Evolutionary conservation across 345 rosid species (phyloP), one percentile per base, ranked within the genome.

Genomic region (Heritiera littoralis): DNA sequence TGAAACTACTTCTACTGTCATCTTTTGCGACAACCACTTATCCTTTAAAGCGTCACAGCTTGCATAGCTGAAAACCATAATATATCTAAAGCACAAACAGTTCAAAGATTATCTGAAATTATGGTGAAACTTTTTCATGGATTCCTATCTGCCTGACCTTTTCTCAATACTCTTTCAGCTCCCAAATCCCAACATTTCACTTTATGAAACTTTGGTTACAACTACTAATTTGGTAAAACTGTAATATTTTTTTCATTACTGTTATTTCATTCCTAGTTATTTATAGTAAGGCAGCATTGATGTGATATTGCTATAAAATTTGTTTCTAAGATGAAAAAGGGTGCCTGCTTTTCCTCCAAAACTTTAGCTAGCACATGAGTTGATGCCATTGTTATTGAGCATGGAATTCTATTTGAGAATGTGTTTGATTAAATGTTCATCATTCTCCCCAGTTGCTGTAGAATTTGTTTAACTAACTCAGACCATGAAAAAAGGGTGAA

Each of bases 141-240:
- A 51, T 51, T 51, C 55, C n/a, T 15, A 1, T 15, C n/a, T 54
- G 7, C 7, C 7, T 49, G 54, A 10, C 54, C 54, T 49, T 49
- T 49, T 49, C 54, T 12, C 12, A 49, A 12, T 23, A 3, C 14
- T 60, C 64, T 74, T 40, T 56, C 68, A 12, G 4, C 32, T 70
- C 28, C 14, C 66, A 13, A 45, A 52, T 77, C 78, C 81, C 80
- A 78, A 83, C 6, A 54, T 48, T 59, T 54, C 56, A 41, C 79
- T 77, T 81, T 77, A 70, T 58, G 74, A 30, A 76, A 38, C 20
- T 32, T 30, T 45, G 68, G 6, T 17, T 13, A 28, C 46, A 61
- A 61, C 20, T 4, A 5, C 17, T 48, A 48, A 48, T 10, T 48
- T 48, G 52, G 52, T 10, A 48, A 48, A 48, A 48, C 13, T 10